Base-by-base conservation (phyloP, 2,329 filamentous ascomycete species). In the Geosmithia morbida region DNA sequence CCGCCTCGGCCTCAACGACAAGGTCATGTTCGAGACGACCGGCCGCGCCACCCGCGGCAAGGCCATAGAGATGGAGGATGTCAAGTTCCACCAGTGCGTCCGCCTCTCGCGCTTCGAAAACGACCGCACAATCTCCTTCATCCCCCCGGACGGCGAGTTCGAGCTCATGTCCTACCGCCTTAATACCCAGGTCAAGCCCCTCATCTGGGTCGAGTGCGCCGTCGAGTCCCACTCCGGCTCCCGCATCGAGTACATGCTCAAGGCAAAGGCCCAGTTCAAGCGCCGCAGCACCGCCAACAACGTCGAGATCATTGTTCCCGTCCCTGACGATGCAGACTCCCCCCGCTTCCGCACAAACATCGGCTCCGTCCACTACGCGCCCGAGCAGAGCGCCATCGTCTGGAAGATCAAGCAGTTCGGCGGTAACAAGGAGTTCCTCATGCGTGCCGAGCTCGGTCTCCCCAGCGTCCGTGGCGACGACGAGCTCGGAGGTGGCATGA, bases 371-470 rank as follows among this genome's bases (percentile, higher is more conserved):
- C 92, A 98, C 68, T 98, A 98, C 62, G 90, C 90, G 3, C 92
- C 92, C 1, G 92, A 98, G 66, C 90, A 95, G 60, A 94, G 87
- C 52, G 90, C 90, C 50, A 98, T 98, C 56, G 85, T 98, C 46
- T 98, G 92, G 92, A 98, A 98, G 73, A 98, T 98, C 65, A 98
- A 98, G 73, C 92, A 98, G 60, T 98, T 98, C 65, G 92, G 92
- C 43, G 92, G 92, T n/a, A 81, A 83, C 56, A 98, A 98, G 67
- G 92, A 98, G 62, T 98, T 98, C 59, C 73, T 98, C 56, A 98
- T 98, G 92, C 85, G 92, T 48, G 92, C 92, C 17, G 92, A 98
- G 69, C 75, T 98, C 13, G 92, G 92, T 45, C 71, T 98, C 42
- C 92, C 92, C 0, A 94, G 87, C 49, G 92, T 98, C 18, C 83